Evolutionary conservation across 1,284 basidiomycete genomes (phyloP), one percentile per base, ranked within the genome.

Genomic region (Marasmius oreades): DNA sequence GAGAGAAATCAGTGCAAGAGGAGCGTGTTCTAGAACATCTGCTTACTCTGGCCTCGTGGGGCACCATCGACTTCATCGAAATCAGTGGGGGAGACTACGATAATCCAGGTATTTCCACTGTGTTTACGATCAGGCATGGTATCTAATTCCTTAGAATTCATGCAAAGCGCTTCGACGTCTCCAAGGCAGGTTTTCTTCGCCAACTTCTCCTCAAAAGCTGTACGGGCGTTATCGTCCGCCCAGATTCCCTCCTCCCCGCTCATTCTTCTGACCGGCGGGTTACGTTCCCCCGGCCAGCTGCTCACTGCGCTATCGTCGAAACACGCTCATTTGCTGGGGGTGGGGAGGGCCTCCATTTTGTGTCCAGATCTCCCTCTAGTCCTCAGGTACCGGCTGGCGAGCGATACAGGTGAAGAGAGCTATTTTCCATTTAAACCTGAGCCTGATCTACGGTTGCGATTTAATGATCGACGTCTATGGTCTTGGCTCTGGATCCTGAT

Each of bases 1-100:
- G 73, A 34, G 70, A 64, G 3, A 63, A 66, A 26, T 61, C 67
- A n/a, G 67, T 67, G 23, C 67, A 66, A 18, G 73, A 76, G 57
- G 61, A 77, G n/a, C 78, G 80, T 44, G 88, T 87, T 1, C 70
- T 93, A 3, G 69, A 76, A 36, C 87, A 95, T 62, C 75, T 94
- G 18, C 69, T 72, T 31, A 70, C 78, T 56, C 83, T 95, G 42
- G 81, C 86, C 0, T 69, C 71, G 24, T 90, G 88, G 81, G 77
- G 77, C 0, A 71, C 73, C 11, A 69, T 93, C 1, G 93, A 94
- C 69, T 91, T 93, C 67, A 85, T 95, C 52, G 91, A 95, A 71
- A 83, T 95, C 58, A 92, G 88, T 60, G 93, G 93, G 3, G 93
- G 93, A 1, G 88, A 90, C 66, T 95, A 95, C 64, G 90, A 94